A percentile compares a stretch with the other conserved stretches of the same genome.
Conservation (phyloP, 257 asterid species). For the Primulina tabacum region DNA sequence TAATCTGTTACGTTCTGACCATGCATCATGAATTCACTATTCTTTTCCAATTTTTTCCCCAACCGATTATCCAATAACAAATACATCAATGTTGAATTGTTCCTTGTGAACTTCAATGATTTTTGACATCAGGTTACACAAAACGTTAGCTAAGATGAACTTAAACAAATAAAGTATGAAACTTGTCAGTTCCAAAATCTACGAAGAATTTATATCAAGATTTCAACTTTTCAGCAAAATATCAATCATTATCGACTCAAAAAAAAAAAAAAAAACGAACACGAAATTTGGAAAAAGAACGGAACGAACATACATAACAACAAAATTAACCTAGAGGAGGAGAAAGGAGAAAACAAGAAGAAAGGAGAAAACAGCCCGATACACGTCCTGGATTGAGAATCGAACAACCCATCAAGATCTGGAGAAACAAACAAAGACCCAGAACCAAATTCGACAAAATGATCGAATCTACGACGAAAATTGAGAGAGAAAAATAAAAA, state of each 20-base stretch:
- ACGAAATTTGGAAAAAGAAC: background rate
- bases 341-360: background rate
- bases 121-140: background rate
- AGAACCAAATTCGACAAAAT: conserved; percentile 4
- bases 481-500: background rate
- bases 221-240: background rate
- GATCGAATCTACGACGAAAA: background rate
- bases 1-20: background rate
- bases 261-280: too few relatives aligned
- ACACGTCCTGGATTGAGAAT: background rate
- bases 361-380: background rate
- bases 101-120: background rate
- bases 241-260: background rate
- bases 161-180: background rate
- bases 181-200: background rate
- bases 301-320: background rate
- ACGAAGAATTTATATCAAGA: background rate
- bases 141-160: background rate
- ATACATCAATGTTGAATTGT: background rate
- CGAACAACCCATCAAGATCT: conserved; percentile 16
- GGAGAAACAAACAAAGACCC: conserved; percentile 9
- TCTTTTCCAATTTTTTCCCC: background rate
- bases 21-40: too few relatives aligned
- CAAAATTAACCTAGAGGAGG: background rate
- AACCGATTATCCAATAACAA: background rate